A percentile compares a stretch with the other conserved stretches of the same genome.
Evolutionary conservation across 768 basidiomycete species (phyloP).

Genomic region (Rubroboletus satanas): DNA sequence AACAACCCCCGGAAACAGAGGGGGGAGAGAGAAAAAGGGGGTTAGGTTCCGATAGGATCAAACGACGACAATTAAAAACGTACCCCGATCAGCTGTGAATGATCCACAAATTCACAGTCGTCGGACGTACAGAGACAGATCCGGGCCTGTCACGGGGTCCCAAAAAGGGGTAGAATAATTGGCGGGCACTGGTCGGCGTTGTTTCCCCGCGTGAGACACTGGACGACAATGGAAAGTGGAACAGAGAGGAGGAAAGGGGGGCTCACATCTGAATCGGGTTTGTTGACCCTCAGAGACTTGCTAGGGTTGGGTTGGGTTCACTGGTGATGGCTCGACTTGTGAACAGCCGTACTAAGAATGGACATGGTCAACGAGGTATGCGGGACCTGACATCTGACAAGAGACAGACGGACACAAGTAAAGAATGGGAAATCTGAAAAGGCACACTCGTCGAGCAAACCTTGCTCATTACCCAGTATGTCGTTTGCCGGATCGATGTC

Average conservation of each 20-base stretch:
- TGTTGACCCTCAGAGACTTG: constrained; percentile 35
- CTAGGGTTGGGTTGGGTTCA: constrained; percentile 69
- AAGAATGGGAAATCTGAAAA: background rate
- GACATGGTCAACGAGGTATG: background rate
- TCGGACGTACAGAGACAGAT: constrained; percentile 57
- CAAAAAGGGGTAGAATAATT: constrained; percentile 80
- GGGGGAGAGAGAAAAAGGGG: background rate
- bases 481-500: background rate
- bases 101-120: constrained; percentile 61
- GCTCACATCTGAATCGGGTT: constrained; percentile 53
- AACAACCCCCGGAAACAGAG: too few species aligned
- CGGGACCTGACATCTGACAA: background rate
- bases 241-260: background rate
- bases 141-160: constrained; percentile 62
- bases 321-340: constrained; percentile 43
- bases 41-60: background rate
- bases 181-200: constrained; percentile 36
- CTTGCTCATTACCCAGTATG: background rate
- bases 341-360: constrained; percentile 43
- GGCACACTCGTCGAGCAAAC: background rate
- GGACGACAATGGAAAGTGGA: constrained; percentile 3
- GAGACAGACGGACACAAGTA: background rate
- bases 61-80: constrained; percentile 10
- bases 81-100: constrained; percentile 63
- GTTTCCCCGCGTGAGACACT: background rate